Base-by-base conservation (phyloP, 768 basidiomycete species). In the Hydnum rufescens region DNA sequence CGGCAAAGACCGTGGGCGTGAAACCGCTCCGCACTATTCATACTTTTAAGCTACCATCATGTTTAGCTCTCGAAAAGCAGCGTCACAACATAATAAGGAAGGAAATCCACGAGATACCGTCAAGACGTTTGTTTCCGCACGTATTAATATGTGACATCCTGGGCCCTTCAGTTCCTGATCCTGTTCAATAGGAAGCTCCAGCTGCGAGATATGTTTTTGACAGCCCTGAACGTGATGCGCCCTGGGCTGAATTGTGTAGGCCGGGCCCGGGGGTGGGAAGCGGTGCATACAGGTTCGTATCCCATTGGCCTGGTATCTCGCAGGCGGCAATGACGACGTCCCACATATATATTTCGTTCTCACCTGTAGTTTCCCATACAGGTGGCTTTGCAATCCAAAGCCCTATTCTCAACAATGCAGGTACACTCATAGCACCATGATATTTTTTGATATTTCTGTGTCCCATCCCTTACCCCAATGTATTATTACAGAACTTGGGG, bases 81-180 rank as follows among this genome's bases (percentile, higher is more conserved):
- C n/a, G n/a, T n/a, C n/a, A n/a, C n/a, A n/a, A n/a, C n/a, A n/a
- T 49, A 61, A 61, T 49, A 81, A 83, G 57, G 81, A 85, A 59
- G 89, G 89, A n/a, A 39, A 39, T 22, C 36, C 36, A 13, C 13
- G 22, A 39, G 36, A 22, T 13, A 39, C 36, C 36, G 36, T 39
- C 13, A 39, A 39, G 36, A 13, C 36, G 22, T 39, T 39, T 39
- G 36, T 39, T 22, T 13, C 36, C 36, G 36, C 22, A 13, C 36
- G 36, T 39, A 39, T 39, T 39, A 13, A 39, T 22, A 13, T 39
- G 36, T 22, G 36, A 22, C 13, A 22, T 13, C 22, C 13, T 22
- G 22, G 36, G 36, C 13, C 13, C 36, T 13, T 13, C 22, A 22
- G 36, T 13, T 13, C 22, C 22, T 39, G 36, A 39, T 22, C 13